Evolutionary conservation across 495 filamentous ascomycete genomes (phyloP).

Genomic region (Parathielavia appendiculata): DNA sequence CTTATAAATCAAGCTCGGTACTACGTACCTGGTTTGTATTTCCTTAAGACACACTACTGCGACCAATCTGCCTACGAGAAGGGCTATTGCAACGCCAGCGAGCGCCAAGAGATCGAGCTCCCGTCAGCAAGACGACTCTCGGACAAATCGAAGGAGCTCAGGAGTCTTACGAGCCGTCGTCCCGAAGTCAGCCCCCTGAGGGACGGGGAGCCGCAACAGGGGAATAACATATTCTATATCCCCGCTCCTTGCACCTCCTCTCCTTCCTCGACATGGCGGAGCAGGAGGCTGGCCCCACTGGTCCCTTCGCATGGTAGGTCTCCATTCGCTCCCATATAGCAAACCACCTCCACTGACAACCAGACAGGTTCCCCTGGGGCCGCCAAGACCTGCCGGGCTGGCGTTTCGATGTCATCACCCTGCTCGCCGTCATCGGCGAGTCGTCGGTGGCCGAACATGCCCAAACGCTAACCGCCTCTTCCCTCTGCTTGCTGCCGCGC

Average conservation of each 20-base stretch:
- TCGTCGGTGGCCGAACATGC: constrained; percentile 52
- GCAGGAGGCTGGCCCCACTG: neutral
- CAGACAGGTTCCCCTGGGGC: constrained; percentile 30
- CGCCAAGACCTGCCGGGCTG: constrained; percentile 37
- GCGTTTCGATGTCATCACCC: constrained; percentile 57
- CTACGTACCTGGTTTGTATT: too few species aligned
- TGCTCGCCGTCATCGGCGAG: constrained; percentile 61
- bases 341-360: neutral
- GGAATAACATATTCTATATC: too few species aligned
- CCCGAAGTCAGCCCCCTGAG: too few species aligned
- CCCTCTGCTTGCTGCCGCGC: constrained; percentile 55
- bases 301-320: constrained; percentile 28
- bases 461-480: constrained; percentile 52
- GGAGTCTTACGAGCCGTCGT: too few species aligned
- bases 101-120: too few species aligned
- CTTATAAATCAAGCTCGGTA: too few species aligned
- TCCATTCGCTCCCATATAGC: neutral
- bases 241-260: too few species aligned
- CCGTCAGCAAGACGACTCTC: too few species aligned
- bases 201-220: too few species aligned
- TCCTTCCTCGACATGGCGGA: neutral
- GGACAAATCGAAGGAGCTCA: too few species aligned
- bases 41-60: too few species aligned
- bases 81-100: neutral
- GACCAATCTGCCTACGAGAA: too few species aligned